Evolutionary conservation across 2,329 filamentous ascomycete species (phyloP).

Genomic region (Fusarium sterilihyphosum): DNA sequence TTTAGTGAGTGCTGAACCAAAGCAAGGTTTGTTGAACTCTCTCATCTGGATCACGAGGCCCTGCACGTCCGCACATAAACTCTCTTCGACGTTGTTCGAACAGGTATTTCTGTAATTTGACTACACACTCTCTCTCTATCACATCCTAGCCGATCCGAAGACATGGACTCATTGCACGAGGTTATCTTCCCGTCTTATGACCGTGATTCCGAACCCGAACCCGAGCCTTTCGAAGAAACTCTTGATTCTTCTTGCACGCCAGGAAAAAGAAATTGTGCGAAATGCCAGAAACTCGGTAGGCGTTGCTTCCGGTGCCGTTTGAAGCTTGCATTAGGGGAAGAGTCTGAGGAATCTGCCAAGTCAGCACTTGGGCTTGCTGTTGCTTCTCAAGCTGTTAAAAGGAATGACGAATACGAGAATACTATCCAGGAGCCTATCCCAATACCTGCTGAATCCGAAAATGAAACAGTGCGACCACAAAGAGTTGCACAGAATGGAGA

Average conservation of each 20-base stretch:
- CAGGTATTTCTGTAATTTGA: neutral
- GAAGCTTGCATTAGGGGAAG: neutral
- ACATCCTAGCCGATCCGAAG: neutral
- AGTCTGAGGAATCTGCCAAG: neutral
- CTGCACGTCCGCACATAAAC: neutral
- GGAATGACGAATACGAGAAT: neutral
- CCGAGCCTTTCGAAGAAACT: neutral
- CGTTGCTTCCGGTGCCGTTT: neutral
- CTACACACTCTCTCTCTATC: neutral
- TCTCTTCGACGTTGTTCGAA: neutral
- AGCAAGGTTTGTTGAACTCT: neutral
- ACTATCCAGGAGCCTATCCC: neutral
- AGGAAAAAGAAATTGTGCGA: neutral
- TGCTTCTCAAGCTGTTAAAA: neutral
- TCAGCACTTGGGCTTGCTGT: neutral
- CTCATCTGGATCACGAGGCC: neutral
- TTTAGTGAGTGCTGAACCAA: neutral
- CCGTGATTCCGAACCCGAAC: neutral
- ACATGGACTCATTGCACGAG: neutral
- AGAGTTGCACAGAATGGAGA: neutral
- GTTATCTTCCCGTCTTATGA: neutral
- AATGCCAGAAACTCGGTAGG: conserved; percentile 1
- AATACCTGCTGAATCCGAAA: neutral
- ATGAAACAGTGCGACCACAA: neutral
- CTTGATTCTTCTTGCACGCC: neutral